These are phyloP conservation scores for Micromonas pusilla DNA, from an alignment of 139 green algal species.

Conservation along the genomic window DNA sequence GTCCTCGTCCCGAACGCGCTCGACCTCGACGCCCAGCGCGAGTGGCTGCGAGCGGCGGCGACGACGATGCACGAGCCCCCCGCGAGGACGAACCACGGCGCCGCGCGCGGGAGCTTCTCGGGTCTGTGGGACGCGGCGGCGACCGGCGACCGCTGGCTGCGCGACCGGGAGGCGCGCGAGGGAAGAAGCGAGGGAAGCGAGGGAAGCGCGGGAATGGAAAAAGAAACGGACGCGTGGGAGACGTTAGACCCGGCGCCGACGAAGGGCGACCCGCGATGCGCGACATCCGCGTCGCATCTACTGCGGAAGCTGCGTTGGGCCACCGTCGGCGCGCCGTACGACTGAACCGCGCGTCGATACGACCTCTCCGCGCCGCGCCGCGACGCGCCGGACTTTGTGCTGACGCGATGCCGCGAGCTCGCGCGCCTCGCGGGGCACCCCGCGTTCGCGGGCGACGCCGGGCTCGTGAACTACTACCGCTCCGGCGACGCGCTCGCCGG, in stretches of 20 bases:
- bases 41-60: neutral
- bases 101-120: neutral
- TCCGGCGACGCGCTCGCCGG: constrained; percentile 1
- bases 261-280: neutral
- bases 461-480: constrained; percentile 12
- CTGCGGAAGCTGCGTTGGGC: constrained; percentile 12
- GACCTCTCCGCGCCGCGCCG: neutral
- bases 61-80: neutral
- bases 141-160: neutral
- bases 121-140: neutral
- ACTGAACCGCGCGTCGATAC: constrained; percentile 8
- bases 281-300: neutral
- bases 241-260: neutral
- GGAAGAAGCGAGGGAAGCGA: neutral
- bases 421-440: neutral
- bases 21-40: neutral
- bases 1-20: constrained; percentile 6
- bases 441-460: neutral
- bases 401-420: neutral
- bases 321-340: constrained; percentile 8
- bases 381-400: neutral
- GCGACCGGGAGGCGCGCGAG: neutral
- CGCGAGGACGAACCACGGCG: neutral
- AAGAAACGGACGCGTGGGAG: neutral
- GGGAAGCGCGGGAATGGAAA: neutral